phyloP scores from a whole-genome alignment of 2,329 filamentous ascomycete species.

The Colletotrichum paranaense region DNA sequence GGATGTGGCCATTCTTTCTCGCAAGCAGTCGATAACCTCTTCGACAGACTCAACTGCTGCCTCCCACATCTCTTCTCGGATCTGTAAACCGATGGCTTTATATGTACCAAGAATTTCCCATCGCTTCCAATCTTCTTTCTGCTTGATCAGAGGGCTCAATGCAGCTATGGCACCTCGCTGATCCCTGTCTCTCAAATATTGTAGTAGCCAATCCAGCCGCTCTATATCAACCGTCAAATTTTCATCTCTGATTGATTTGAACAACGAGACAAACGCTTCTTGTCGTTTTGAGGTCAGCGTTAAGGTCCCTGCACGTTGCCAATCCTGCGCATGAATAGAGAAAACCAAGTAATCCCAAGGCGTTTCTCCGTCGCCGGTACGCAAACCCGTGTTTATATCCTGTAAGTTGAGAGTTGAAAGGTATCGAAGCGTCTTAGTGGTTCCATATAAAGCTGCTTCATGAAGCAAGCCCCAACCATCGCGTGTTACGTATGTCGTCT shows the following conservation, averaged over 20 bases:
- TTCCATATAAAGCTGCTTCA: fast-evolving
- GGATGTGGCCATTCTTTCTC: background rate
- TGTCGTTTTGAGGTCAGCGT: background rate
- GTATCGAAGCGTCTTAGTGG: fast-evolving
- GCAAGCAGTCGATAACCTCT: background rate
- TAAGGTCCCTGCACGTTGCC: fast-evolving
- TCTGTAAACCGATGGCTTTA: constrained; percentile 2
- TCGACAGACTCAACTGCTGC: constrained; percentile 12
- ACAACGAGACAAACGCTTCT: background rate
- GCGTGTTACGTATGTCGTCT: fast-evolving
- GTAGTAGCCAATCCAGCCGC: background rate
- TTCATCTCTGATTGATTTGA: background rate
- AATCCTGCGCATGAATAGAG: fast-evolving
- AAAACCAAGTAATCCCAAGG: background rate
- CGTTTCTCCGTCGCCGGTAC: fast-evolving
- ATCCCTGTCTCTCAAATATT: background rate
- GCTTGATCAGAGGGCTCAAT: background rate
- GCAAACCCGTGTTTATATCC: fast-evolving
- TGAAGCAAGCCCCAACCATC: background rate
- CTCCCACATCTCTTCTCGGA: constrained; percentile 15
- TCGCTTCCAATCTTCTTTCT: constrained; percentile 1
- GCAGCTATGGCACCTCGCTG: background rate
- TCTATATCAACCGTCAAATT: background rate
- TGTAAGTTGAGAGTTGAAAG: background rate
- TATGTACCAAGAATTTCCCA: background rate